Base-by-base conservation (phyloP, 345 rosid species). In the Aethionema arabicum region DNA sequence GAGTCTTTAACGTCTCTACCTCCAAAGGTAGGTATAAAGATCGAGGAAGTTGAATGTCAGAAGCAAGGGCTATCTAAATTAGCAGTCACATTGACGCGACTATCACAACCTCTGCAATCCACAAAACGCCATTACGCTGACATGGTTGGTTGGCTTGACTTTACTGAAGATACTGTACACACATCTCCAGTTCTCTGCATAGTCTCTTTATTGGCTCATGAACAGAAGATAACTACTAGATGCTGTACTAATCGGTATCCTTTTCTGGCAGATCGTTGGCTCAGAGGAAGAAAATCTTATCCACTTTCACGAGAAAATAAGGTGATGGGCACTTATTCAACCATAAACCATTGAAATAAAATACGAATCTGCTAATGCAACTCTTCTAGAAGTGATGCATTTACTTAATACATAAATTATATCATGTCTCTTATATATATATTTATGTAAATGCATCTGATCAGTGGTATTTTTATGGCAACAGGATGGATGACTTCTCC, bases 401-500 rank as follows among this genome's bases (percentile, higher is more conserved):
- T 6, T 8, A 1, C 44, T 3, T 40, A 51, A 30, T 67, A 71
- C 52, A 66, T 30, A 35, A 38, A 16, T n/a, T 57, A 9, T 56
- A 43, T 53, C 49, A 13, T 12, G 29, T 21, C 61, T 61, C 32
- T 53, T 71, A 42, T 43, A 42, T 54, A 42, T 54, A 69, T n/a
- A 67, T 77, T 61, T 30, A 52, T 53, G 14, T 56, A 14, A 50
- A 4, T 21, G 32, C 43, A 46, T 42, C 71, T 60, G 63, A 68
- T 59, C 68, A 66, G 68, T 46, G 56, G 39, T 71, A 30, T 65
- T 53, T 72, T 79, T 49, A 60, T 68, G 76, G 76, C 66, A 39
- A 74, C 97, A 93, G 99, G 67, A 78, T 90, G 71, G 97, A 82
- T 51, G 97, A 93, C 69, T 93, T 93, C 81, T 78, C 82, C 82